Base-by-base conservation (phyloP, 441 rosid genomes). In the Adansonia gregorii region DNA sequence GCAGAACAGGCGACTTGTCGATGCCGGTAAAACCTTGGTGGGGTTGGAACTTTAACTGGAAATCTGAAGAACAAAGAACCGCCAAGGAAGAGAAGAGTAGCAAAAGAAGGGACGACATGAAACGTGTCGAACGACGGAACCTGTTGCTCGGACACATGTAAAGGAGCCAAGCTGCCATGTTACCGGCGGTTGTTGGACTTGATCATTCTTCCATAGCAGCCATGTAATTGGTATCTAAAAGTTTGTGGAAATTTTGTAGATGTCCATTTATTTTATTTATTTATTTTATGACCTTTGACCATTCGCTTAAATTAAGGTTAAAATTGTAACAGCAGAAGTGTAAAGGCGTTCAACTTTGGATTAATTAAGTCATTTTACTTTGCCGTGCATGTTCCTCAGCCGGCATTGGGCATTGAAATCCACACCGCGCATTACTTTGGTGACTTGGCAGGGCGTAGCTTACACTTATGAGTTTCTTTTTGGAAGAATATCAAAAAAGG, bases 141-240 rank as follows among this genome's bases (percentile, higher is more conserved):
- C 49, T 64, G 58, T 39, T 67, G 14, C 14, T 19, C 24, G 74
- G 75, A 73, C 80, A 72, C 31, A 43, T n/a, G 59, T 55, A 80
- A 4, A 65, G 31, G 49, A 71, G 75, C 81, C 67, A 59, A 22
- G 55, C 48, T 69, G 79, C 85, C 82, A 78, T 67, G 76, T 77
- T 74, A 3, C 67, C 15, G 15, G 73, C 52, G 6, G 73, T 5
- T 17, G 39, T 27, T 55, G 11, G 55, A 5, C 46, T 39, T 22
- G 54, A 14, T 58, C 31, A 56, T 20, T 41, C 67, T 39, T 39
- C 49, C 14, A 24, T 66, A 66, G 63, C 48, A 75, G 39, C 80
- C 71, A 59, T 11, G 43, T 17, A 9, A 49, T 63, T 19, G 20
- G n/a, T 9, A 54, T 14, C 1, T 52, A 52, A 27, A 61, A 12